Evolutionary conservation across 2,329 filamentous ascomycete species (phyloP), one percentile per base, ranked within the genome.

Genomic region (Tricladium varicosporioides): DNA sequence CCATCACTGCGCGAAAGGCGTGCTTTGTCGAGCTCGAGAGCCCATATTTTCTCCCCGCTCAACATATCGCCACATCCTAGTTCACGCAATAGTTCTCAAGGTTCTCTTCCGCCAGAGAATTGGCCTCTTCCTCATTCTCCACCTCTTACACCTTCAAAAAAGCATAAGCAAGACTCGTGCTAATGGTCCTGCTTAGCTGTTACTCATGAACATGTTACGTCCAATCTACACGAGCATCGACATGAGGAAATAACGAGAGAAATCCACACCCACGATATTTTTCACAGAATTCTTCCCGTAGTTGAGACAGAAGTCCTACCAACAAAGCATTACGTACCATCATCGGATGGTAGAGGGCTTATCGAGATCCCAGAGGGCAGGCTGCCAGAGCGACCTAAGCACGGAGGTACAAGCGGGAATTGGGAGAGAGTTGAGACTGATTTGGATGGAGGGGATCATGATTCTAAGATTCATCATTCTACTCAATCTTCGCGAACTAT

Each of bases 221-320:
- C 74, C 2, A 65, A 74, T 13, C 65, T 72, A 10, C 78, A 79
- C 57, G 71, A 81, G 49, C 71, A 81, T 46, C 65, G 74, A 14
- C 71, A 80, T 60, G 74, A 81, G 62, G 62, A 65, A 18, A 76
- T 82, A 51, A 76, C 75, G 5, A 76, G 79, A 40, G 80, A 83
- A 58, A 80, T 81, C 33, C 80, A 83, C 68, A 77, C 76, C 33
- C 74, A 83, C 65, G 75, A 82, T 59, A 67, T 79, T 36, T 77
- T 76, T 61, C 79, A 82, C 58, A 76, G 77, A 22, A 71, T 80
- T 22, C 75, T 79, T n/a, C 80, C 80, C 2, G 73, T 83, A 18
- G 72, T 78, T 27, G 77, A 83, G 52, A 75, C 78, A 11, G 76
- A 83, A 63, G 73, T 82, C 9, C 71, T 82, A 1, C 79, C 80